Percentiles rank a stretch among this genome's conserved stretches.
phyloP scores from a whole-genome alignment of 352 stramenopile species.

The Bremia lactucae region DNA sequence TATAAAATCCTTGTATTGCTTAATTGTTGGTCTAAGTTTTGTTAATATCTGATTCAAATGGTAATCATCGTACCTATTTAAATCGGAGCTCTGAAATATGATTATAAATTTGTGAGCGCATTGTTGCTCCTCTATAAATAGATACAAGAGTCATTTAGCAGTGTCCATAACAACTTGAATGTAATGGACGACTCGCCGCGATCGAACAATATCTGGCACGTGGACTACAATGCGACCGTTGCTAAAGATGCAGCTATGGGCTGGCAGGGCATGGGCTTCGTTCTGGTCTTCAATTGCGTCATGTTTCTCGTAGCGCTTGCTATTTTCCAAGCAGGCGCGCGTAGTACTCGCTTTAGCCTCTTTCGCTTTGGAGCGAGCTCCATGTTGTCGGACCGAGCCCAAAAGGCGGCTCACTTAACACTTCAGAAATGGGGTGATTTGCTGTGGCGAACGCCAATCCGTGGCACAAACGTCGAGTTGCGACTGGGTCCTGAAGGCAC shows the following conservation, averaged over 20 bases:
- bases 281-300: conserved; percentile 54
- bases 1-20: no score
- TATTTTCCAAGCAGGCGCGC: conserved; percentile 55
- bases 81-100: no score
- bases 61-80: no score
- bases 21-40: no score
- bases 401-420: conserved; percentile 35
- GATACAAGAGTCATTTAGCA: no score
- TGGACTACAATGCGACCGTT: conserved; percentile 75
- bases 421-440: conserved; percentile 51
- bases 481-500: conserved; percentile 62
- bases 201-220: conserved; percentile 54
- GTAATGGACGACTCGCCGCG: conserved; percentile 9
- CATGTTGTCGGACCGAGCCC: conserved; percentile 24
- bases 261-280: conserved; percentile 73
- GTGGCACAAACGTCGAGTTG: conserved; percentile 50
- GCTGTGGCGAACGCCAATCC: conserved; percentile 62
- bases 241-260: conserved; percentile 61
- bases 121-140: no score
- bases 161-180: neutral
- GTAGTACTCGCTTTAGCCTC: conserved; percentile 61
- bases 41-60: no score
- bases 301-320: conserved; percentile 55
- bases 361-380: conserved; percentile 54
- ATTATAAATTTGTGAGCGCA: no score